phyloP scores from a whole-genome alignment of 1,284 basidiomycete species.

The Apiotrichum montevideense region DNA sequence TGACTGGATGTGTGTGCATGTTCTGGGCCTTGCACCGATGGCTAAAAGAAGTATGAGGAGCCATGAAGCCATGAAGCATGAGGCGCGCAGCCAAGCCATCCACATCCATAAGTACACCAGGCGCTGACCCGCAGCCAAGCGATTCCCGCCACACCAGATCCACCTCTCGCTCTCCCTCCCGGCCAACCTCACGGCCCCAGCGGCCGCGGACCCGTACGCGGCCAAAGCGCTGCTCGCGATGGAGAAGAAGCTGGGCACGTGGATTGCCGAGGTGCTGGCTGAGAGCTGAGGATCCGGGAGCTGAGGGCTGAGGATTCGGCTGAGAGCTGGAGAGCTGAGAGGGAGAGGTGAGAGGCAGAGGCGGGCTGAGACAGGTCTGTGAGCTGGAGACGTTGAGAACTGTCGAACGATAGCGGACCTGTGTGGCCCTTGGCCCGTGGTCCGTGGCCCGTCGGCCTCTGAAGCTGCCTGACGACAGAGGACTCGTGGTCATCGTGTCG shows the following conservation, averaged over 20 bases:
- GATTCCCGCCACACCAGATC: conserved; percentile 39
- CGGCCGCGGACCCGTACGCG: conserved; percentile 36
- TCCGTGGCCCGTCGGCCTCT: too few relatives aligned
- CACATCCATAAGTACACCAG: too few relatives aligned
- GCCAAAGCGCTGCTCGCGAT: conserved; percentile 35
- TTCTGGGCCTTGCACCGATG: not conserved
- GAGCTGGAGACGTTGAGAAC: too few relatives aligned
- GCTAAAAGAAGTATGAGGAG: too few relatives aligned
- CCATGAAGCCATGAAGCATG: not conserved
- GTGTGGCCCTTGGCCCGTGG: too few relatives aligned
- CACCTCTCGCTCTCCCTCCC: conserved; percentile 42
- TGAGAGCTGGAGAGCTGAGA: not conserved
- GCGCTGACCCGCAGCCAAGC: conserved; percentile 22
- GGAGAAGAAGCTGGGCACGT: conserved; percentile 41
- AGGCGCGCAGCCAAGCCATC: too few relatives aligned
- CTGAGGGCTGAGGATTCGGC: not conserved
- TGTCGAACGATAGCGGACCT: too few relatives aligned
- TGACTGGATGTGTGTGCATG: too few relatives aligned
- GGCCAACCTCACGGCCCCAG: conserved; percentile 25
- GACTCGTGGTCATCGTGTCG: too few relatives aligned
- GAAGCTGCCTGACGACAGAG: too few relatives aligned
- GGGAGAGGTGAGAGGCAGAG: not conserved
- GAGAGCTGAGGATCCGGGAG: not conserved
- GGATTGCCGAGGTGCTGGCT: conserved; percentile 29
- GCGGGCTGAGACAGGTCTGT: too few relatives aligned